Evolutionary conservation across 1,139 yeast species (phyloP), one percentile per base, ranked within the genome.

Genomic region (Lodderomyces pseudojiufengensis): DNA sequence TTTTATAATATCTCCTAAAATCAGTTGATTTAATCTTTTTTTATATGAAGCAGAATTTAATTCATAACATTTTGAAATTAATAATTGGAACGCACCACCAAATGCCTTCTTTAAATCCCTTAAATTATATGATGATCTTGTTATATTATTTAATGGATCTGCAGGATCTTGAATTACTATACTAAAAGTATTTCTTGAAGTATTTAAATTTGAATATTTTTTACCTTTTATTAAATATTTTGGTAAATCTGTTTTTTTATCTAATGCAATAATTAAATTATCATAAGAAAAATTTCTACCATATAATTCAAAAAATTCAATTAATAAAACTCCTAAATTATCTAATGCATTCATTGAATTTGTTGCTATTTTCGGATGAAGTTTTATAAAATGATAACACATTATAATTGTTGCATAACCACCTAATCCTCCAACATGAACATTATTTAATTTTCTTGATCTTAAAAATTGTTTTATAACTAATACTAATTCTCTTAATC

Each of bases 381-480:
- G 63, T 46, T 70, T 73, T 44, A 94, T 61, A 54, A 92, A 90
- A 23, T 95, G 84, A 51, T 84, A 84, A 25, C 87, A 88, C 52
- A 92, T 60, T 49, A 96, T 88, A 29, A 90, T 87, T 16, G 90
- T 86, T 7, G 97, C 80, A 54, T 84, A 92, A 0, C 98, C 98
- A 22, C 99, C 98, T 13, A 94, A 65, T 0, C 98, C 98, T 40
- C 99, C 99, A 15, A 83, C 82, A 52, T 85, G 95, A n/a, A 92
- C 98, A 50, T 87, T 85, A 52, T 92, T 90, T 42, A 92, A 65
- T 44, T 75, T 78, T 49, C 97, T 70, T 3, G 88, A 79, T 28
- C 90, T 70, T 38, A 94, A 67, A 51, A 90, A 92, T 52, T 88
- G 97, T 56, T 94, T 92, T 11, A 92, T 75, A 3, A 88, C 80